Evolutionary conservation across 306 rosid species (phyloP).

Genomic region (Cucurbita argyrosperma): DNA sequence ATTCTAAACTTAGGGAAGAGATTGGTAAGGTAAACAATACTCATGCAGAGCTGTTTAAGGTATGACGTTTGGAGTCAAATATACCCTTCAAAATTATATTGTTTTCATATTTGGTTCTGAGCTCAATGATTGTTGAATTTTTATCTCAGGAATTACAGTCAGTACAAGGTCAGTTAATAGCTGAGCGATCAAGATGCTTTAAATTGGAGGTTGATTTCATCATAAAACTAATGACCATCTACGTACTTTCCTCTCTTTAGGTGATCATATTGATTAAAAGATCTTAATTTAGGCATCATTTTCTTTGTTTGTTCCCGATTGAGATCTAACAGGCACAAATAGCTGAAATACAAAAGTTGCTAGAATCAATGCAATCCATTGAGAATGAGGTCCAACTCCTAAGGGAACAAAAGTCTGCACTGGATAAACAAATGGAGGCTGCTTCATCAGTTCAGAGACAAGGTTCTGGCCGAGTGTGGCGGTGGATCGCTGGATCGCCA

Average conservation of each 20-base stretch:
- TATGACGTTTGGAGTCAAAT: constrained; percentile 11
- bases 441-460: constrained; percentile 58
- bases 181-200: constrained; percentile 96
- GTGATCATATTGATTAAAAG: not conserved
- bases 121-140: not conserved
- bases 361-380: constrained; percentile 65
- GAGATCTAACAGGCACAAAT: constrained; percentile 63
- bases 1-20: constrained; percentile 11
- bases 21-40: constrained; percentile 52
- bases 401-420: constrained; percentile 59
- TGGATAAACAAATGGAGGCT: constrained; percentile 53
- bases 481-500: constrained; percentile 41
- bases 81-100: not conserved
- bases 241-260: not conserved
- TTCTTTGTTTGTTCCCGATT: not conserved
- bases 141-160: constrained; percentile 79
- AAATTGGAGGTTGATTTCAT: constrained; percentile 55
- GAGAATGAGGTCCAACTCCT: constrained; percentile 70
- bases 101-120: not conserved
- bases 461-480: constrained; percentile 80
- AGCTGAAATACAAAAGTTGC: constrained; percentile 52
- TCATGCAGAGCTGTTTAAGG: constrained; percentile 86
- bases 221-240: not conserved
- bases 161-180: constrained; percentile 76
- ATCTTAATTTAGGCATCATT: not conserved